Evolutionary conservation across 2,329 filamentous ascomycete species (phyloP).

Genomic region (Torrubiella hemipterigena): DNA sequence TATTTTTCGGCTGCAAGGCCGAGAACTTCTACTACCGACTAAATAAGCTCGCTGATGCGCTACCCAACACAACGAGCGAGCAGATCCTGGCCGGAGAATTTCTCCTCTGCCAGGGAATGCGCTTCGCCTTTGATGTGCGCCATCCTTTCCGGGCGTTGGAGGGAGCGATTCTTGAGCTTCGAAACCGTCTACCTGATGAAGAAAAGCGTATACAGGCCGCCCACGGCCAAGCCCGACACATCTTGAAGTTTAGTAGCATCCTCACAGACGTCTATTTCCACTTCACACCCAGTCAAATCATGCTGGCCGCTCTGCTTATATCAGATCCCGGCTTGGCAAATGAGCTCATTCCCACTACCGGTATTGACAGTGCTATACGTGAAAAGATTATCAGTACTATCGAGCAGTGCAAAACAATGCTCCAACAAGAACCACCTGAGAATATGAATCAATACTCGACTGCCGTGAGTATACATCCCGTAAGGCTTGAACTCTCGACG

Average conservation of each 20-base stretch:
- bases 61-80: conserved; percentile 61
- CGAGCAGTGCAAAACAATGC: conserved; percentile 37
- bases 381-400: conserved; percentile 39
- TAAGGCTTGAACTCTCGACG: not conserved
- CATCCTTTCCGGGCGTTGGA: conserved; percentile 85
- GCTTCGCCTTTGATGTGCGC: conserved; percentile 86
- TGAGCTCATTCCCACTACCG: conserved; percentile 26
- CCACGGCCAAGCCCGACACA: conserved; percentile 59
- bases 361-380: conserved; percentile 16
- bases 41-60: conserved; percentile 53
- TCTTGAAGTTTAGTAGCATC: conserved; percentile 68
- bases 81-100: conserved; percentile 88
- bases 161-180: conserved; percentile 73
- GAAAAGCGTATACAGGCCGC: conserved; percentile 43
- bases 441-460: conserved; percentile 42
- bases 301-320: conserved; percentile 68
- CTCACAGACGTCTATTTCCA: conserved; percentile 96
- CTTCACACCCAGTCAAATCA: conserved; percentile 88
- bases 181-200: conserved; percentile 52
- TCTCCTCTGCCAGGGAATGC: conserved; percentile 77
- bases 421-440: conserved; percentile 45
- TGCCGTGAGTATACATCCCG: conserved; percentile 23
- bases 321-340: conserved; percentile 56
- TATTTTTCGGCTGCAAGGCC: conserved; percentile 90
- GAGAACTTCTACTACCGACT: conserved; percentile 68